Evolutionary conservation across 257 asterid species (phyloP), one percentile per base, ranked within the genome.

Genomic region (Solanum pinnatisectum): DNA sequence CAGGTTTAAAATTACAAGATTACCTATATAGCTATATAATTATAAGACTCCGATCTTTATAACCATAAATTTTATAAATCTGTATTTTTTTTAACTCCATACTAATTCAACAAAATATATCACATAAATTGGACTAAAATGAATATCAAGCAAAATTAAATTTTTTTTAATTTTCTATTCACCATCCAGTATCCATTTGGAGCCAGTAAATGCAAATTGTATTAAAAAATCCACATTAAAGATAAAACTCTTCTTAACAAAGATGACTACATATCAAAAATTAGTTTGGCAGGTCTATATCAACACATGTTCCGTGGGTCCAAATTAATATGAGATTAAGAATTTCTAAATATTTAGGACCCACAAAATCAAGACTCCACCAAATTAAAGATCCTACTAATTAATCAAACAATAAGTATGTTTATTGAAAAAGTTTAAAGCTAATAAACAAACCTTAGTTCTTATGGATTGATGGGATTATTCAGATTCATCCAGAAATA

Each of bases 341-440:
- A 46, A 27, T 81, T 44, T 81, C 11, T 46, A 81, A 81, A 46
- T 81, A 46, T 16, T 65, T 18, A 15, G 68, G 85, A 81, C 85
- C 85, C 85, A 2, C 27, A 46, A 81, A 46, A 81, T 81, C 18
- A 81, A 81, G 85, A 46, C 27, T 81, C 85, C 68, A 30, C 85
- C n/a, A 46, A 42, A 25, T 44, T 44, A 40, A 81, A 81, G 68
- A 46, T 81, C 40, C 27, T 79, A 44, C 40, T 81, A 81, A 78
- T 30, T 27, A 79, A 77, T 79, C 40, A 44, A 46, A 44, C 27
- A 79, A 42, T 25, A 44, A 44, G 84, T 40, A 42, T 79, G 39
- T 44, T 79, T 9, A 16, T 44, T 27, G 39, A 79, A 79, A 79
- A 44, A 5, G 16, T 44, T 42, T 40, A n/a, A 37, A 8, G 40